Evolutionary conservation across 441 rosid genomes (phyloP).

Genomic region (Arabidopsis hybrid): DNA sequence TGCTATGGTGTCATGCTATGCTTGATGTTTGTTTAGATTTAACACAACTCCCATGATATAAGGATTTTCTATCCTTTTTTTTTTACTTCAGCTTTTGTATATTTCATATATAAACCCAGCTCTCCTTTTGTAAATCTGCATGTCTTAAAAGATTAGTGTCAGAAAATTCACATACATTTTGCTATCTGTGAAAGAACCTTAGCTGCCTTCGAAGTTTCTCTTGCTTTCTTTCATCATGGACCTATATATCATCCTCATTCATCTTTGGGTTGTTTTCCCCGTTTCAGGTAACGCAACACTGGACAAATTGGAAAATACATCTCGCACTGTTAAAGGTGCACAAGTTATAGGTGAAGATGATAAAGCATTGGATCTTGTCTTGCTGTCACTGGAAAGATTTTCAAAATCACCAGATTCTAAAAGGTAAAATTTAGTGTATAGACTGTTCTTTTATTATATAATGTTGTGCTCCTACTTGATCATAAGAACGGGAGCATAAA

Average conservation of each 20-base stretch:
- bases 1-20: neutral
- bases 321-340: slow-evolving; percentile 94
- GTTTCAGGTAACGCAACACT: slow-evolving; percentile 66
- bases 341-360: slow-evolving; percentile 75
- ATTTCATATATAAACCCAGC: slow-evolving; percentile 7
- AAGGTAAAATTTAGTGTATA: slow-evolving; percentile 56
- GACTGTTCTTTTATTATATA: slow-evolving; percentile 9
- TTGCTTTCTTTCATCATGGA: slow-evolving; percentile 1
- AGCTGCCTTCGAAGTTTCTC: slow-evolving; percentile 16
- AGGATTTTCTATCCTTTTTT: neutral
- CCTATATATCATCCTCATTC: slow-evolving; percentile 16
- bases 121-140: slow-evolving; percentile 15
- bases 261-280: slow-evolving; percentile 29
- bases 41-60: slow-evolving; percentile 18
- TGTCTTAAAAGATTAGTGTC: slow-evolving; percentile 19
- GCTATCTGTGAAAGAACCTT: slow-evolving; percentile 15
- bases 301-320: slow-evolving; percentile 82
- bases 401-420: slow-evolving; percentile 63
- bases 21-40: slow-evolving; percentile 19
- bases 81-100: slow-evolving; percentile 9
- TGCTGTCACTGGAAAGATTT: slow-evolving; percentile 80
- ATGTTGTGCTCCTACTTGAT: slow-evolving; percentile 15
- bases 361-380: slow-evolving; percentile 64
- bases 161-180: slow-evolving; percentile 15
- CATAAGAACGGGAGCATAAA: neutral